Evolutionary conservation across 148 eudicot genomes (phyloP).

Genomic region (Cornus suecica): DNA sequence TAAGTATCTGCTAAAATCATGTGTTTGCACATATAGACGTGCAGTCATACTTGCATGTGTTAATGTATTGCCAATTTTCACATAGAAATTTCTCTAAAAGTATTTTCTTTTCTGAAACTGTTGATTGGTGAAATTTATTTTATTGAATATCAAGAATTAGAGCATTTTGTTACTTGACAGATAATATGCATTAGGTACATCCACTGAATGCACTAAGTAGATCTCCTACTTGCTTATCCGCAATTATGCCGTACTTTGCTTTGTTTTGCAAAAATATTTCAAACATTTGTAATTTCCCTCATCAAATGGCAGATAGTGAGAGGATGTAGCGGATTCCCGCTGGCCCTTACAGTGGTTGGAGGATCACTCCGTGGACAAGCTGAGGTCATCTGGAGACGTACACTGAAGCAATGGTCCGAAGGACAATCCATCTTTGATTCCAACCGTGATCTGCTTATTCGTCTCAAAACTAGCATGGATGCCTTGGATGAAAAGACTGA

Average conservation of each 20-base stretch:
- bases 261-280: background rate
- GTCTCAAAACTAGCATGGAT: constrained; percentile 22
- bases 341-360: constrained; percentile 31
- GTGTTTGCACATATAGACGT: background rate
- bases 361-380: constrained; percentile 12
- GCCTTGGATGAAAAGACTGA: constrained; percentile 11
- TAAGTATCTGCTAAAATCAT: background rate
- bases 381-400: constrained; percentile 14
- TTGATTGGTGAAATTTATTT: background rate
- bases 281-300: background rate
- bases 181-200: background rate
- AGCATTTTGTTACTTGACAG: background rate
- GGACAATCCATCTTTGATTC: constrained; percentile 10
- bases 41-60: background rate
- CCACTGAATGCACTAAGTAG: background rate
- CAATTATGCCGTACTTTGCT: background rate
- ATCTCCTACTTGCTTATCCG: background rate
- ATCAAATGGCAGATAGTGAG: constrained; percentile 23
- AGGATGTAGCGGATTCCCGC: constrained; percentile 22
- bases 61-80: background rate
- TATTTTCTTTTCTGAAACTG: background rate
- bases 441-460: background rate
- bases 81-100: too few relatives aligned
- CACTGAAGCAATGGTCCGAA: constrained; percentile 16
- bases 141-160: background rate